phyloP scores from a whole-genome alignment of 805 yeast genomes.

The Cyberlindnera americana region DNA sequence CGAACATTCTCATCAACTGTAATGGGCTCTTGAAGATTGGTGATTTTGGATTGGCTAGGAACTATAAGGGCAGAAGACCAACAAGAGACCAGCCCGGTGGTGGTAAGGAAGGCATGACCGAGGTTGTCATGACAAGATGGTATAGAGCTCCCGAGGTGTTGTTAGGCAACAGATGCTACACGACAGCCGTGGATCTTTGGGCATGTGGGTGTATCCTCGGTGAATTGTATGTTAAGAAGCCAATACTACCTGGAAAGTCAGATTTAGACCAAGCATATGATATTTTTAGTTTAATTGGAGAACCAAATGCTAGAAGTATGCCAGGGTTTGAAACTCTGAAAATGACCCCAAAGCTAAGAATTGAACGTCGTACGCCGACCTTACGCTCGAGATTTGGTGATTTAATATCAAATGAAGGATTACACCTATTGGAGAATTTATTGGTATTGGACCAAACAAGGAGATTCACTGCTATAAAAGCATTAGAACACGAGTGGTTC shows the following conservation, averaged over 20 bases:
- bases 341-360: conserved; percentile 6
- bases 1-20: conserved; percentile 81
- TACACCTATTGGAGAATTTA: conserved; percentile 56
- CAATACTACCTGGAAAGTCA: conserved; percentile 79
- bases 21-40: conserved; percentile 83
- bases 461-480: conserved; percentile 77
- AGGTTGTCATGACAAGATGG: conserved; percentile 95
- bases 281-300: conserved; percentile 78
- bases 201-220: conserved; percentile 96
- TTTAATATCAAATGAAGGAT: conserved; percentile 27
- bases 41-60: conserved; percentile 91
- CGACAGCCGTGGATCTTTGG: conserved; percentile 97
- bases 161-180: conserved; percentile 79
- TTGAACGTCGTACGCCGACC: conserved; percentile 30
- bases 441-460: conserved; percentile 66
- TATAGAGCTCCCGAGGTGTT: conserved; percentile 94
- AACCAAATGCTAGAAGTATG: conserved; percentile 50
- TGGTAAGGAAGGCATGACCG: conserved; percentile 46
- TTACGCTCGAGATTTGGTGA: conserved; percentile 46
- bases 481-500: conserved; percentile 70
- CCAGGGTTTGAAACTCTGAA: conserved; percentile 35
- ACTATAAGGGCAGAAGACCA: conserved; percentile 62
- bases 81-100: conserved; percentile 41
- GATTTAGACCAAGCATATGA: conserved; percentile 85
- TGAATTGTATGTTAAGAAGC: conserved; percentile 77